Base-by-base conservation (phyloP, 2,329 filamentous ascomycete species). In the Aspergillus caelatus region DNA sequence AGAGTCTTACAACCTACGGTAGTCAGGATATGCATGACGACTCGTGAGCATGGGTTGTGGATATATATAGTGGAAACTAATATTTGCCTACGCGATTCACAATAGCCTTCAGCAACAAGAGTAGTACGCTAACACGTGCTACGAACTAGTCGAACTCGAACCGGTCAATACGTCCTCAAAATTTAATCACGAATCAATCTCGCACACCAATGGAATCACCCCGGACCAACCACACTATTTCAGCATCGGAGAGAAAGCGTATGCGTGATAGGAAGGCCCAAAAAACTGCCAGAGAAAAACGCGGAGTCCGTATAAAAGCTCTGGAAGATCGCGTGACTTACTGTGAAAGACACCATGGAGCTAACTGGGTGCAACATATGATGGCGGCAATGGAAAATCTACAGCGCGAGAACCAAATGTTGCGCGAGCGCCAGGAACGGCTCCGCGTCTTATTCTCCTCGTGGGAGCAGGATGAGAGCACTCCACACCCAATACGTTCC, bases 181-280 rank as follows among this genome's bases (percentile, higher is more conserved):
- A n/a, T 16, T 14, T 12, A 23, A 14, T 16, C 21, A 46, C 10
- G 5, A 43, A 12, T 23, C 2, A 23, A 12, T 23, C 7, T 14
- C 10, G 4, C 12, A 46, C 12, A 46, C 4, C n/a, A 46, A 46
- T 46, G 43, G 43, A 46, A 46, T 14, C 11, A 46, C 10, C n/a
- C 11, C 9, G 1, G 10, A 12, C 1, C 3, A 21, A 23, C 1
- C 6, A 7, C n/a, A 46, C 19, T 3, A 12, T 52, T 14, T 30
- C 45, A 9, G 36, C 58, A 12, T 32, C 32, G 3, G 58, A 60
- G 4, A 60, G 26, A 32, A 60, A 60, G 21, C 58, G 48, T 19
- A 23, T 54, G 21, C 36, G 58, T 6, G 58, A 60, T 26, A 12
- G 58, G 12, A 41, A 36, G 21, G 48, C 34, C 26, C 58, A 55